Percentiles rank a stretch among this genome's conserved stretches.
These are phyloP conservation scores for Fusarium lyarnte DNA, from an alignment of 2,329 filamentous ascomycete genomes.

Conservation along the genomic window DNA sequence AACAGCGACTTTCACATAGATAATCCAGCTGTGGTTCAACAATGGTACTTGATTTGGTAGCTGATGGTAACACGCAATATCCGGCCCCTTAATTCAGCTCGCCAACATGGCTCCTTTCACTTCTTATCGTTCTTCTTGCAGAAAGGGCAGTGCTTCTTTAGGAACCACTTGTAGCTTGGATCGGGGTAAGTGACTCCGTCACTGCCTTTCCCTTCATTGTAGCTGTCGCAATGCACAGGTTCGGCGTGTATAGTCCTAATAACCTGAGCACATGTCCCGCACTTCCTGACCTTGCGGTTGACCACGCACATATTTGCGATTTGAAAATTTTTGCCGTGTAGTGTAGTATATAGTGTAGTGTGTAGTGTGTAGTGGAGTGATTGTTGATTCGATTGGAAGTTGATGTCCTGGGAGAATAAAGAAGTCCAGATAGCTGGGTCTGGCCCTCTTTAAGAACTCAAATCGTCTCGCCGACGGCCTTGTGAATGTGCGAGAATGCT, in stretches of 20 bases:
- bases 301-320: background rate
- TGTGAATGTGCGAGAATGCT: background rate
- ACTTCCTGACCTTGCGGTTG: background rate
- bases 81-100: too few species aligned
- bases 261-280: background rate
- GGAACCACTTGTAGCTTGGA: fast-evolving
- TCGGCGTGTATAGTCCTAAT: background rate
- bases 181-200: fast-evolving
- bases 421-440: background rate
- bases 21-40: background rate
- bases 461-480: background rate
- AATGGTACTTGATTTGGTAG: background rate
- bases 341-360: background rate
- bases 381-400: background rate
- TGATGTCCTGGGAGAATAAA: background rate
- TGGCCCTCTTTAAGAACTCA: background rate
- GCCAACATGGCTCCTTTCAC: background rate
- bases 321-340: background rate
- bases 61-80: too few species aligned
- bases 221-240: fast-evolving
- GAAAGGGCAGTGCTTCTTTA: fast-evolving
- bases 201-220: background rate
- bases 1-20: background rate
- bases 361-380: background rate
- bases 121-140: background rate